Conservation (phyloP, 2,329 filamentous ascomycete species). For the Hymenoscyphus occultus region DNA sequence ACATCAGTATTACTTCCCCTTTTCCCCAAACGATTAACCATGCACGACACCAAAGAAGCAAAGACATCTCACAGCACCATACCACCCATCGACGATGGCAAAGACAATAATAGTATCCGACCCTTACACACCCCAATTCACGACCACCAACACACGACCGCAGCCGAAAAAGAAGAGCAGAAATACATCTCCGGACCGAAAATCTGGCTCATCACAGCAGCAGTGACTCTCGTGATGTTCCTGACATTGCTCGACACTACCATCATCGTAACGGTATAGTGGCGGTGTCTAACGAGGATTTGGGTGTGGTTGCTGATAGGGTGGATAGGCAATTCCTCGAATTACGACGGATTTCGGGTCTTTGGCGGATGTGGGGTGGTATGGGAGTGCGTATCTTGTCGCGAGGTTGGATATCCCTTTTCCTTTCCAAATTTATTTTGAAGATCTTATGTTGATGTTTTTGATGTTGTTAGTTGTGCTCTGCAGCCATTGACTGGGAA, state of each 20-base stretch:
- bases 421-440: not conserved
- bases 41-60: too few species aligned
- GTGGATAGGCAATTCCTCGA: constrained; percentile 5
- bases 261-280: constrained; percentile 5
- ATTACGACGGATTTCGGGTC: constrained; percentile 7
- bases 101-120: too few species aligned
- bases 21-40: too few species aligned
- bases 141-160: too few species aligned
- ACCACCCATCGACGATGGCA: too few species aligned
- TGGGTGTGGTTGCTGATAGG: not conserved
- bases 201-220: not conserved
- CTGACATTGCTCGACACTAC: not conserved
- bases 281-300: not conserved
- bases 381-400: not conserved
- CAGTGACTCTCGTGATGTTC: not conserved
- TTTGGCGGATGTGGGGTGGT: constrained; percentile 6
- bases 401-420: not conserved
- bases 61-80: too few species aligned
- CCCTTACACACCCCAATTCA: too few species aligned
- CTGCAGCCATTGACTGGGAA: not conserved
- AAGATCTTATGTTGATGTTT: not conserved
- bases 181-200: not conserved
- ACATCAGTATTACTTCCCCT: too few species aligned
- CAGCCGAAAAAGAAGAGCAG: too few species aligned
- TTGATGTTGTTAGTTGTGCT: not conserved